Conservation (phyloP, 345 rosid species). For the Acer yangbiense region DNA sequence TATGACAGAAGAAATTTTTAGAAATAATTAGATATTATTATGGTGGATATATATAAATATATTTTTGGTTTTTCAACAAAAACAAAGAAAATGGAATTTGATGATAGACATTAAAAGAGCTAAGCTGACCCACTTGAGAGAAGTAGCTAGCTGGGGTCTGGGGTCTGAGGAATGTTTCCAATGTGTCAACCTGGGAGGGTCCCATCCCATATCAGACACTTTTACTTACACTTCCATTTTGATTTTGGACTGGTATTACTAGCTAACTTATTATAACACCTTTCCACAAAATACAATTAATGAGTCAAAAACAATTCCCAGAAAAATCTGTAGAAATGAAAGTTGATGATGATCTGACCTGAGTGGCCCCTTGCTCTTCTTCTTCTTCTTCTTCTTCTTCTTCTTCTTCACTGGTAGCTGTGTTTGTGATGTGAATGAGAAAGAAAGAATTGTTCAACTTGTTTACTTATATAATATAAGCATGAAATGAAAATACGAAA, state of each 20-base stretch:
- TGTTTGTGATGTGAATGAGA: background rate
- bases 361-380: background rate
- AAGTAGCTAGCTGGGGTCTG: background rate
- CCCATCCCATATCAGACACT: constrained; percentile 4
- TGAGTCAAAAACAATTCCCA: background rate
- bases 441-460: background rate
- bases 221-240: background rate
- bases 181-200: constrained; percentile 21
- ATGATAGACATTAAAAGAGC: background rate
- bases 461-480: background rate
- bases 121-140: background rate
- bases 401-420: background rate
- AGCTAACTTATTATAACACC: too few relatives aligned
- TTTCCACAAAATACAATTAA: too few relatives aligned
- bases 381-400: too few relatives aligned
- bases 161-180: constrained; percentile 19
- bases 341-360: too few relatives aligned
- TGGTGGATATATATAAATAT: background rate
- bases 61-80: too few relatives aligned
- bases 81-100: too few relatives aligned
- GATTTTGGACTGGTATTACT: too few relatives aligned
- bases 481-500: background rate
- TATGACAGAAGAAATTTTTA: background rate
- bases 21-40: background rate
- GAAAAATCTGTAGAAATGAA: background rate